Evolutionary conservation across 2,329 filamentous ascomycete genomes (phyloP).

Genomic region (Emmonsiellopsis sp.): DNA sequence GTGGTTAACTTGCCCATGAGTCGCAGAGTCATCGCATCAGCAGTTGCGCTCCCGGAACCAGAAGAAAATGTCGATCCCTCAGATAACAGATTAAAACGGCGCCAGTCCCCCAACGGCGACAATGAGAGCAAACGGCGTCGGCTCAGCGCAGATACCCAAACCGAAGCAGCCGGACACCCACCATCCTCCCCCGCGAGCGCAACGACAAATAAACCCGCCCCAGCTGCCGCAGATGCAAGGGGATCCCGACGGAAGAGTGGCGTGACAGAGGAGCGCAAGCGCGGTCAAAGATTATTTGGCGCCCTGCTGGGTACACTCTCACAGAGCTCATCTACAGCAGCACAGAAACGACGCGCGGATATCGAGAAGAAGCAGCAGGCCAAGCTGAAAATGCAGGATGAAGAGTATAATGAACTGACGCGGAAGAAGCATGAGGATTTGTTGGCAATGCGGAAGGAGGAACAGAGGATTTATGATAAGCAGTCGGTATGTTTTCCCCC

Average conservation of each 20-base stretch:
- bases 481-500: slow-evolving; percentile 52
- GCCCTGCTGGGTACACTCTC: slow-evolving; percentile 68
- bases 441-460: slow-evolving; percentile 50
- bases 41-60: slow-evolving; percentile 43
- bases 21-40: slow-evolving; percentile 41
- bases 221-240: slow-evolving; percentile 3
- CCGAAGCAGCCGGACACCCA: slow-evolving; percentile 3
- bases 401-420: slow-evolving; percentile 60
- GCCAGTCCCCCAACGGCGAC: slow-evolving; percentile 40
- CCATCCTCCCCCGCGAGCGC: slow-evolving; percentile 16
- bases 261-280: slow-evolving; percentile 66
- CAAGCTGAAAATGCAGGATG: slow-evolving; percentile 61
- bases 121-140: slow-evolving; percentile 45
- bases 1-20: no score
- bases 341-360: slow-evolving; percentile 62
- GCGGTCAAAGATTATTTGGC: slow-evolving; percentile 78
- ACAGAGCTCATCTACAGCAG: slow-evolving; percentile 55
- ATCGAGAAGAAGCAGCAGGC: slow-evolving; percentile 76
- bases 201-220: not conserved
- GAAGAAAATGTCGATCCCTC: slow-evolving; percentile 20
- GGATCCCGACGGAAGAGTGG: slow-evolving; percentile 11
- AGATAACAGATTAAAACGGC: slow-evolving; percentile 37
- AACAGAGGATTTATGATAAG: slow-evolving; percentile 68
- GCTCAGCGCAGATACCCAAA: slow-evolving; percentile 28
- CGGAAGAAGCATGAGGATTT: slow-evolving; percentile 57